Base-by-base conservation (phyloP, 306 rosid genomes). In the Cucurbita pepo region DNA sequence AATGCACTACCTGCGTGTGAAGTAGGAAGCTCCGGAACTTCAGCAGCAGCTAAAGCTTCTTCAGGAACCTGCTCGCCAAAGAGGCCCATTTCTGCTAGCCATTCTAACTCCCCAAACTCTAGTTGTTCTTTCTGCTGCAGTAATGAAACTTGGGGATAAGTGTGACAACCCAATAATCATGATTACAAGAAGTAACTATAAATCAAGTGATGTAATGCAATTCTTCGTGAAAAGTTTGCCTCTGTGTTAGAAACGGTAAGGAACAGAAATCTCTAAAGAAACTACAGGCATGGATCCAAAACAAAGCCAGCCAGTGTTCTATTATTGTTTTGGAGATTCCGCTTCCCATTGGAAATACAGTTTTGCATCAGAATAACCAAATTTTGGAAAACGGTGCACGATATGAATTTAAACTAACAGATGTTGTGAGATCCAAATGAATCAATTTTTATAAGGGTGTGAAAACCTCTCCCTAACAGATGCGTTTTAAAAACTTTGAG, bases 41-140 rank as follows among this genome's bases (percentile, higher is more conserved):
- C 97, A 5, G 97, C 97, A 1, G 95, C 90, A 7, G 97, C 94
- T 75, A 88, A 70, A 41, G 89, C 78, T 72, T 87, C 92, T 16
- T 77, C 82, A 75, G 90, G 78, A 71, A 89, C 77, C 51, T 86
- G 96, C 56, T 90, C 99, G 4, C 89, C 80, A 3, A 94, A 85
- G 38, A 94, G 77, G 25, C 97, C 87, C 56, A 82, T 76, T 7
- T 94, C 97, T 56, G 90, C 75, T 57, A 94, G 80, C 99, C 99
- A 94, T 25, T 91, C 97, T 10, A 94, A 86, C 75, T 91, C 99
- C 78, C 96, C 97, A 43, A 91, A 89, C 72, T 88, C 99, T 19
- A 88, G 80, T 5, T 89, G 45, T 77, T 85, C 95, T 77, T 91
- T 94, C 95, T 91, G 90, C 78, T 67, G 73, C 11, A 47, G 12